A percentile compares a stretch with the other conserved stretches of the same genome.
These are phyloP conservation scores for Lasiodiplodia theobromae DNA, from an alignment of 2,329 filamentous ascomycete species.

Conservation along the genomic window DNA sequence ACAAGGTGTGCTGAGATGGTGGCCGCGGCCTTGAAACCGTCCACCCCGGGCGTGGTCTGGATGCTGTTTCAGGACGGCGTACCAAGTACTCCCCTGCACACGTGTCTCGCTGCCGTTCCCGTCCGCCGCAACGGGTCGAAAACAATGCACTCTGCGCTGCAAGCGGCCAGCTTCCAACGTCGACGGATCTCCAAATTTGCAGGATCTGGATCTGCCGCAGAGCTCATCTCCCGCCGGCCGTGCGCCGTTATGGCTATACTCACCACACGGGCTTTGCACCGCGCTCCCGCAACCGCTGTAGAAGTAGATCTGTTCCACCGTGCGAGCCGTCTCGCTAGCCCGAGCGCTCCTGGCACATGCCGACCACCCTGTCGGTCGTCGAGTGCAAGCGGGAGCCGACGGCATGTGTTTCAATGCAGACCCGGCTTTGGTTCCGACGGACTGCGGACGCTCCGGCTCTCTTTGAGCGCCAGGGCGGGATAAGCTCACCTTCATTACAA, in stretches of 20 bases:
- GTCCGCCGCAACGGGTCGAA: not conserved
- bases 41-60: conserved; percentile 5
- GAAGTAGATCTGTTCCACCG: not conserved
- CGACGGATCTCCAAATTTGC: conserved; percentile 16
- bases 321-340: too few relatives aligned
- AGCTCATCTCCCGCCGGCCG: conserved; percentile 15
- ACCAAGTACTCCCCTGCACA: conserved; percentile 20
- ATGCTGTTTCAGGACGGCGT: conserved; percentile 22
- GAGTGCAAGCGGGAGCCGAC: conserved; percentile 1
- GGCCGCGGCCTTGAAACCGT: conserved; percentile 19
- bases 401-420: not conserved
- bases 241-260: conserved; percentile 4
- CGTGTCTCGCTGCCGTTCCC: conserved; percentile 15
- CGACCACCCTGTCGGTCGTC: not conserved
- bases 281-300: not conserved
- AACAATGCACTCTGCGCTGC: not conserved
- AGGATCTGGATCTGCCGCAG: conserved; percentile 26
- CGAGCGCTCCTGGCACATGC: conserved; percentile 13
- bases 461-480: too few relatives aligned
- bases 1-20: not conserved
- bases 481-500: not conserved
- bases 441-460: not conserved
- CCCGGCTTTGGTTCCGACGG: not conserved
- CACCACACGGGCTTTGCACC: conserved; percentile 8
- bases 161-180: not conserved